Percentiles rank a stretch among this genome's conserved stretches.
Evolutionary conservation across 306 rosid species (phyloP).

Genomic region (Luffa aegyptiaca): DNA sequence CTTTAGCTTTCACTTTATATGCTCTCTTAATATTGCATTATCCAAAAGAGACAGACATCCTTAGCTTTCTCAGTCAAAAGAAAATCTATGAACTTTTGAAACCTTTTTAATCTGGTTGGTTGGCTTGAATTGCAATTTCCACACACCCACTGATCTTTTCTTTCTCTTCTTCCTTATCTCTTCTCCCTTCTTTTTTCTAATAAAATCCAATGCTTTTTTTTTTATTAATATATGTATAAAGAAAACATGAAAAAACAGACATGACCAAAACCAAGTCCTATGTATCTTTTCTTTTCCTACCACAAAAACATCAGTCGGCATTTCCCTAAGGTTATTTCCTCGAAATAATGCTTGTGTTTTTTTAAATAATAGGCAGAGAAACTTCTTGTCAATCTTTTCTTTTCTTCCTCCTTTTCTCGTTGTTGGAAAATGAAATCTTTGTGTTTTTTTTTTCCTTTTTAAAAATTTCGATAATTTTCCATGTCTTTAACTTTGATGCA

Average conservation of each 20-base stretch:
- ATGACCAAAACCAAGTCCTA: not conserved
- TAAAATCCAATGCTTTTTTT: not conserved
- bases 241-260: not conserved
- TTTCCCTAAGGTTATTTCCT: not conserved
- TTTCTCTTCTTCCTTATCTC: not conserved
- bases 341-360: not conserved
- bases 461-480: not conserved
- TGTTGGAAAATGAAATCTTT: conserved; percentile 1
- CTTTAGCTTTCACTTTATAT: conserved; percentile 9
- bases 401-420: not conserved
- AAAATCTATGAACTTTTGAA: conserved; percentile 2
- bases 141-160: not conserved
- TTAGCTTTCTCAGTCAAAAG: conserved; percentile 5
- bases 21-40: not conserved
- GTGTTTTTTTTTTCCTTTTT: not conserved
- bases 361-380: not conserved
- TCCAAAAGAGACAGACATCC: not conserved
- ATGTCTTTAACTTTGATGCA: conserved; percentile 1
- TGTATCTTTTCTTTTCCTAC: not conserved
- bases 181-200: not conserved
- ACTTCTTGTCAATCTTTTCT: conserved; percentile 6
- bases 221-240: no score
- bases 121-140: not conserved
- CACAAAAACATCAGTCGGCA: not conserved
- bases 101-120: conserved; percentile 3